Base-by-base conservation (phyloP, 306 rosid genomes). In the Clitoria ternatea region DNA sequence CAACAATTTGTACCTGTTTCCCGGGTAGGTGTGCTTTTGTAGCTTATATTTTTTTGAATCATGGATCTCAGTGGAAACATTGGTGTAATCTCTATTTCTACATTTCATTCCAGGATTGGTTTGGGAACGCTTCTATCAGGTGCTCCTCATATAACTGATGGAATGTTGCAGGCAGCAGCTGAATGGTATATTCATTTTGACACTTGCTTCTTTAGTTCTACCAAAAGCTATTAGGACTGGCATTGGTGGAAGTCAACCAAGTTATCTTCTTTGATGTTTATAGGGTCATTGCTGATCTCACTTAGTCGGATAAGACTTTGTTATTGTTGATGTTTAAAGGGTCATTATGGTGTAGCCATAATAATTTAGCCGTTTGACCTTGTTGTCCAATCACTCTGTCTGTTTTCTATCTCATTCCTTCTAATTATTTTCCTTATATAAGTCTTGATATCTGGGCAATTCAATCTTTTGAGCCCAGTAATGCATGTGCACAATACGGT, bases 1-100 rank as follows among this genome's bases (percentile, higher is more conserved):
- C 75, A 91, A 91, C 82, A 91, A 91, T 80, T 88, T 91, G 97
- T 91, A 91, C 80, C 81, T 91, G 66, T 91, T 91, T 73, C 97
- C 97, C 20, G 97, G 97, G 76, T 71, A 71, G 59, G 93, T 82
- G 55, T 83, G 89, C 69, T 54, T 81, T 61, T 60, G 45, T 57
- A 55, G 66, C 70, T 54, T 36, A 18, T 8, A 14, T 12, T 70
- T 48, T 61, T 72, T 61, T 18, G 3, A 56, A 62, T 12, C n/a
- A 20, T 66, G 12, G 26, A 48, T 60, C 15, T 33, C 10, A 19
- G 50, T 62, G 18, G 35, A 56, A 17, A 20, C 47, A 35, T 33
- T 61, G 69, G 54, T 17, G 5, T 57, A 45, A 66, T 48, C 8
- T 68, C 37, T 54, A 75, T 36, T 44, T 53, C 57, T 56, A 61